A percentile compares a stretch with the other conserved stretches of the same genome.
Conservation (phyloP, 179 eudicot species). For the Nepenthes alata region DNA sequence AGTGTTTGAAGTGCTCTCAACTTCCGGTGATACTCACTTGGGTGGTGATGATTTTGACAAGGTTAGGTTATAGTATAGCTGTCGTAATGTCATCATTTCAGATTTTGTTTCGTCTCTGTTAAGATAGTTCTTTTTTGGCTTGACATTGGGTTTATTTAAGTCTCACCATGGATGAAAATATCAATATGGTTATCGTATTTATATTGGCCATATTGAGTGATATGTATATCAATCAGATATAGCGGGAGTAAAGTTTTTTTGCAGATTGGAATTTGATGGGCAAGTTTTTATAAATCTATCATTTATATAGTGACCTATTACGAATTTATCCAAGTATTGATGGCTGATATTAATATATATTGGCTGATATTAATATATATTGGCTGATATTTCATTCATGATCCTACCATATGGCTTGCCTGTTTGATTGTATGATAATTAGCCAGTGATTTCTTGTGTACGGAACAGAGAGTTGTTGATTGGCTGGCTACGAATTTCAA, state of each 20-base stretch:
- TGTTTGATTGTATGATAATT: neutral
- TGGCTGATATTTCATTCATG: neutral
- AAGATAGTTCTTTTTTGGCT: neutral
- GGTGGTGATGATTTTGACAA: slow-evolving; percentile 99
- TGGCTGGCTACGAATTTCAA: slow-evolving; percentile 83
- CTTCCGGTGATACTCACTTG: slow-evolving; percentile 96
- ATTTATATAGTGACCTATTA: no score
- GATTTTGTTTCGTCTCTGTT: neutral
- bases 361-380: no score
- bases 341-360: no score
- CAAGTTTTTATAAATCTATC: no score
- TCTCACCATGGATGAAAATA: no score
- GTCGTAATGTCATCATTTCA: neutral
- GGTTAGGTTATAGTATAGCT: slow-evolving; percentile 21
- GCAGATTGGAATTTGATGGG: no score
- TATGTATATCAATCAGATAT: no score
- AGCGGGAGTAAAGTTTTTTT: no score
- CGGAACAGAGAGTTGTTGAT: slow-evolving; percentile 76
- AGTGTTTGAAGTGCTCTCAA: slow-evolving; percentile 96
- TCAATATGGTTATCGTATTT: no score
- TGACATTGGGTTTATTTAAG: no score
- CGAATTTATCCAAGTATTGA: no score
- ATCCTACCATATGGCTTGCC: neutral
- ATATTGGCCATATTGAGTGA: no score
- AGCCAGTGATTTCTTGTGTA: neutral